phyloP scores from a whole-genome alignment of 1,284 basidiomycete species.

The Cryptococcus sp. region DNA sequence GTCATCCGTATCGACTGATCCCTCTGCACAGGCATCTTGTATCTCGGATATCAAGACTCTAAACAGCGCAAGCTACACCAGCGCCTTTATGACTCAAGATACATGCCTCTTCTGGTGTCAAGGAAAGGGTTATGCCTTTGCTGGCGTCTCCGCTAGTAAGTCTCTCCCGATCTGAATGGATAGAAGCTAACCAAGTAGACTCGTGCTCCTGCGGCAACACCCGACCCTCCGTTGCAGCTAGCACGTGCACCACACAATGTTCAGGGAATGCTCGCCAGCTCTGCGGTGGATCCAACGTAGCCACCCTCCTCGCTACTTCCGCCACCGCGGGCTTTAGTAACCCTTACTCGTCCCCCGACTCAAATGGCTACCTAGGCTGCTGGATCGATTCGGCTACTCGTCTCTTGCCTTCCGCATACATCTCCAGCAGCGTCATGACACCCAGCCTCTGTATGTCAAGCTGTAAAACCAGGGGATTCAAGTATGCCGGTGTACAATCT shows the following conservation, averaged over 20 bases:
- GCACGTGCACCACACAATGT: conserved; percentile 12
- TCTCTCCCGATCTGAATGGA: conserved; percentile 4
- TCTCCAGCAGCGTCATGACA: neutral
- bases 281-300: conserved; percentile 15
- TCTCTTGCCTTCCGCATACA: neutral
- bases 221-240: conserved; percentile 3
- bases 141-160: conserved; percentile 18
- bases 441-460: conserved; percentile 4
- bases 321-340: neutral
- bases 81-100: conserved; percentile 9
- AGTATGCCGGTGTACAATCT: conserved; percentile 11
- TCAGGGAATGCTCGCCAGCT: conserved; percentile 15
- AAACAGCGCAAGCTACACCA: conserved; percentile 7
- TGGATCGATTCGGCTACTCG: neutral
- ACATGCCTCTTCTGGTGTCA: conserved; percentile 9
- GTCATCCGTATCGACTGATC: neutral
- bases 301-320: conserved; percentile 3
- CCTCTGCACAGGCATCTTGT: neutral
- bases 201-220: conserved; percentile 7
- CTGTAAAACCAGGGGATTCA: conserved; percentile 7
- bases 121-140: conserved; percentile 11
- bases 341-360: neutral
- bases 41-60: conserved; percentile 3
- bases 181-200: neutral
- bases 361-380: neutral